Base-by-base conservation (phyloP, 2,329 filamentous ascomycete species). In the Neoascochyta sp. region DNA sequence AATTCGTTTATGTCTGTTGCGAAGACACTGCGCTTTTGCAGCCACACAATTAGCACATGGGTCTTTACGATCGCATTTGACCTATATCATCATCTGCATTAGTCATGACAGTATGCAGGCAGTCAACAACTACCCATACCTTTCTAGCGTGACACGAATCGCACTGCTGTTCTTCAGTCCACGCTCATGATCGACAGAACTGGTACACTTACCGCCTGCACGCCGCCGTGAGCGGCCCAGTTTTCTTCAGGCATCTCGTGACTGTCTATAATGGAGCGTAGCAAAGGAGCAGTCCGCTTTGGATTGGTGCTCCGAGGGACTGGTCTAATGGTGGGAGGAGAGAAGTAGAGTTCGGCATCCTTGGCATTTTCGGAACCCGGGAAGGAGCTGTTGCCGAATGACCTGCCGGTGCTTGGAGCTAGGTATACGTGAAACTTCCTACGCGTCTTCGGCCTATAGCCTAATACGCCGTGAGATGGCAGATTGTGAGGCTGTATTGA, bases 201-300 rank as follows among this genome's bases (percentile, higher is more conserved):
- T 10, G 22, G 32, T 23, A n/a, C 6, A 24, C 29, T 9, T 30
- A 41, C 41, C 7, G 54, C 54, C 37, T 48, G 51, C 10, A 50
- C 41, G 15, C 54, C 54, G 21, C 54, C 54, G 29, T 58, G 54
- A 2, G 46, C 41, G 23, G 45, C 40, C 54, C 54, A 58, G 13
- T 50, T 50, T 29, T 58, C 54, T 42, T 58, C 54, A 6, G 54
- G 42, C 54, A 58, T 58, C n/a, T n/a, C n/a, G n/a, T n/a, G n/a
- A n/a, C n/a, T n/a, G n/a, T n/a, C n/a, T n/a, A n/a, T n/a, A n/a
- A n/a, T n/a, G n/a, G n/a, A n/a, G n/a, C n/a, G n/a, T n/a, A n/a
- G n/a, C n/a, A n/a, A n/a, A n/a, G n/a, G n/a, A n/a, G n/a, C n/a
- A n/a, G n/a, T n/a, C n/a, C n/a, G n/a, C n/a, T n/a, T n/a, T n/a